Conservation (phyloP, 2,329 filamentous ascomycete species). For the Botrytis elliptica region DNA sequence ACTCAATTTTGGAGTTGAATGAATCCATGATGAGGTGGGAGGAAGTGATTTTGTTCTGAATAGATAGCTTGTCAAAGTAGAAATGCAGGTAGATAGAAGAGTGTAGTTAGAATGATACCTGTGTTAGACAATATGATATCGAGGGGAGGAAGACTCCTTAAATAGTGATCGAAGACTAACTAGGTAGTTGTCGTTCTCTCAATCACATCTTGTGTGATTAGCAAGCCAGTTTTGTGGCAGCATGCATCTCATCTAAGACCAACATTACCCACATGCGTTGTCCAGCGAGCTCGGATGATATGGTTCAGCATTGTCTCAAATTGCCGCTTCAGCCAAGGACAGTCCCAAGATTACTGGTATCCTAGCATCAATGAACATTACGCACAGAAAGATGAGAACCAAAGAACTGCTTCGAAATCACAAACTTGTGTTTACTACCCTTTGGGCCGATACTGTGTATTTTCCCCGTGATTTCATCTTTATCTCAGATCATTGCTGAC, state of each 20-base stretch:
- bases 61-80: not conserved
- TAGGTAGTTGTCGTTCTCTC: not conserved
- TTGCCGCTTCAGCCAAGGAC: not conserved
- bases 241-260: not conserved
- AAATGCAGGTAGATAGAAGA: not conserved
- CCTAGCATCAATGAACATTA: not conserved
- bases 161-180: not conserved
- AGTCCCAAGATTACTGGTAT: not conserved
- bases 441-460: not conserved
- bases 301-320: not conserved
- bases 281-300: not conserved
- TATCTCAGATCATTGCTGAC: not conserved
- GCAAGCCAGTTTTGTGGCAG: not conserved
- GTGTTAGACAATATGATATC: not conserved
- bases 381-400: not conserved
- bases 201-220: not conserved
- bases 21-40: not conserved
- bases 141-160: not conserved
- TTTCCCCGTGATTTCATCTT: not conserved
- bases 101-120: not conserved
- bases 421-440: not conserved
- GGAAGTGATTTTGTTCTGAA: not conserved
- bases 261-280: not conserved
- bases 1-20: not conserved
- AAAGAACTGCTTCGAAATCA: not conserved